These are phyloP conservation scores for Candida patagonica DNA, from an alignment of 805 yeast species.

Conservation along the genomic window DNA sequence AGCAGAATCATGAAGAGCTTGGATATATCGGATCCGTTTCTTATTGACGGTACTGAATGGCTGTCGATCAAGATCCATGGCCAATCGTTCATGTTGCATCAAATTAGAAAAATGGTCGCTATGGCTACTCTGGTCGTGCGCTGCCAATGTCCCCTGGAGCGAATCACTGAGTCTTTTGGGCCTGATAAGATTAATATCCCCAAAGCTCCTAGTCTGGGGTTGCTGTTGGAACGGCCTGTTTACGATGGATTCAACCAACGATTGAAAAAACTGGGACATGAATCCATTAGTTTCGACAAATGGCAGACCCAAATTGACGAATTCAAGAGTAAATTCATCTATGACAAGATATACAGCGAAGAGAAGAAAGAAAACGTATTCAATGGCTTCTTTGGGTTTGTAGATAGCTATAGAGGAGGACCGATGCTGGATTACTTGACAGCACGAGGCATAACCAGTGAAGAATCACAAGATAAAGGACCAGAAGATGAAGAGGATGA, in stretches of 20 bases:
- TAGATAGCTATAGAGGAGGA: conserved; percentile 70
- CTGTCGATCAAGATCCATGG: conserved; percentile 93
- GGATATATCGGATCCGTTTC: conserved; percentile 77
- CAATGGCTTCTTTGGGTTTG: conserved; percentile 83
- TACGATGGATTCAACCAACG: conserved; percentile 75
- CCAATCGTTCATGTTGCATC: conserved; percentile 96
- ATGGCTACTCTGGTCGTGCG: conserved; percentile 83
- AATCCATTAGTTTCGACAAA: conserved; percentile 56
- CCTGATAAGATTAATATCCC: conserved; percentile 78
- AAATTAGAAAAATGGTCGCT: conserved; percentile 95
- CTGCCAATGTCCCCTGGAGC: conserved; percentile 70
- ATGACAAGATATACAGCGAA: conserved; percentile 85
- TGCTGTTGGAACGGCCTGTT: conserved; percentile 83
- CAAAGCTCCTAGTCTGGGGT: conserved; percentile 94
- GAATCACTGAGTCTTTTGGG: conserved; percentile 71
- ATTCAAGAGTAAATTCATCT: conserved; percentile 80
- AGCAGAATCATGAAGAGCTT: conserved; percentile 72
- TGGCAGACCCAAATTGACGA: conserved; percentile 66
- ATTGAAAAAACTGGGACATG: conserved; percentile 67
- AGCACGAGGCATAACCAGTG: conserved; percentile 25
- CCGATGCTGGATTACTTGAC: conserved; percentile 49
- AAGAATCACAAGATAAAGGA: conserved; percentile 12
- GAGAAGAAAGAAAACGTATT: conserved; percentile 82
- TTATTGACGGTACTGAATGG: conserved; percentile 94
- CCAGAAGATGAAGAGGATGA: conserved; percentile 22